Evolutionary conservation across 495 filamentous ascomycete genomes (phyloP), one percentile per base, ranked within the genome.

Genomic region (Delitschia confertaspora): DNA sequence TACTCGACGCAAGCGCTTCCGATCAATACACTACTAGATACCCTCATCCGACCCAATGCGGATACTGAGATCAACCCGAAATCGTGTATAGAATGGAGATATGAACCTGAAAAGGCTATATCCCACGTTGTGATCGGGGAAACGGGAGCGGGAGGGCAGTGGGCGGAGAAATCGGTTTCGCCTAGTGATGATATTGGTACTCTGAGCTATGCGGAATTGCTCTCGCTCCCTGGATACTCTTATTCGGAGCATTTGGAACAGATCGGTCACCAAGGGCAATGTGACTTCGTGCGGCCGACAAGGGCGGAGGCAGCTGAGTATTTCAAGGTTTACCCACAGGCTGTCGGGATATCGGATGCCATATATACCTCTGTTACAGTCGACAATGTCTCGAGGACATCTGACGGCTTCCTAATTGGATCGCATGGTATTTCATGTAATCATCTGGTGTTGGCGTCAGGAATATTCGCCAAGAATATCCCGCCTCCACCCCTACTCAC

Each of bases 1-100:
- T 82, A 83, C 54, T 81, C 79, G 18, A 77, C 69, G 1, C 78
- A 81, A 53, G 76, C 79, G 1, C 66, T 81, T 1, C 79, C 79
- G 0, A 66, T 80, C 18, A 82, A 83, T 47, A 73, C 75, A 3
- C 61, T 83, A 18, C 58, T 83, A 1, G 79, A 83, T 47, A 80
- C 79, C 0, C 64, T 83, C 6, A 56, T 83, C 6, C 69, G 75
- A n/a, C 79, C 79, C 5, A 73, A 78, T 45, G 69, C 74, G 13
- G 79, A 83, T 42, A 72, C 73, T 0, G 71, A 78, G 27, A 69
- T 72, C 36, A 63, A 69, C 38, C 54, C 65, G 19, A 58, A 58
- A 11, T 69, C 75, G 0, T 75, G 76, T 46, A 41, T 83, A 6
- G 63, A 72, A 47, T 83, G 79, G 79, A 63, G 67, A 8, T 56